Conservation (phyloP, 805 yeast genomes). For the Millerozyma miso region DNA sequence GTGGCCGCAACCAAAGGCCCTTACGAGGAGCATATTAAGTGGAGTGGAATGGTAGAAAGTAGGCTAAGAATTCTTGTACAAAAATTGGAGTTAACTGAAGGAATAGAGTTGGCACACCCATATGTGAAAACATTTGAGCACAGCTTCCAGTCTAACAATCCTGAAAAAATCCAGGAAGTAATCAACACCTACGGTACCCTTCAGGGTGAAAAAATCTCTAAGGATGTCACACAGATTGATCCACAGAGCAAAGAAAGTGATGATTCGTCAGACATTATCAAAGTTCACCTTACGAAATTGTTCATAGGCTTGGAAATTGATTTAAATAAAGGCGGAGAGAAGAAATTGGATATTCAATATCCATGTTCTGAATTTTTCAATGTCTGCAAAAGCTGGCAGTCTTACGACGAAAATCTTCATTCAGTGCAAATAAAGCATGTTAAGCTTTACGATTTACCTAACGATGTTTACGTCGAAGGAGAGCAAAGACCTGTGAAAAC, state of each 20-base stretch:
- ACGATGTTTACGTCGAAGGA: constrained; percentile 73
- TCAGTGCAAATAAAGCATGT: constrained; percentile 62
- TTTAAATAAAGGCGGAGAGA: constrained; percentile 40
- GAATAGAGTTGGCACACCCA: constrained; percentile 85
- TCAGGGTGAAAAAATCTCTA: constrained; percentile 45
- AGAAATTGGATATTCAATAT: constrained; percentile 72
- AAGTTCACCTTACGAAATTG: constrained; percentile 65
- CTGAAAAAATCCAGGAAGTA: constrained; percentile 54
- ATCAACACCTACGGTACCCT: constrained; percentile 61
- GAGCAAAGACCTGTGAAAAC: constrained; percentile 70
- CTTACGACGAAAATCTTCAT: constrained; percentile 58
- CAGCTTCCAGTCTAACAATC: constrained; percentile 39
- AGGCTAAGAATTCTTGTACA: constrained; percentile 76
- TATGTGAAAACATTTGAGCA: constrained; percentile 72
- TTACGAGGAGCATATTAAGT: constrained; percentile 79
- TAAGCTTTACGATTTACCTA: constrained; percentile 73
- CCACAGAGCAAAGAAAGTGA: constrained; percentile 6
- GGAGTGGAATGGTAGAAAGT: constrained; percentile 93
- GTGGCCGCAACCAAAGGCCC: constrained; percentile 71
- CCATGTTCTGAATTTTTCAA: constrained; percentile 89
- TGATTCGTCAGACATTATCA: constrained; percentile 2
- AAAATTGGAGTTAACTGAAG: constrained; percentile 73
- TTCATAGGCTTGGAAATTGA: constrained; percentile 72
- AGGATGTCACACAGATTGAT: constrained; percentile 6
- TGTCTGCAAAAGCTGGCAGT: constrained; percentile 69